Conservation (phyloP, 345 rosid species). For the Murraya koenigii region DNA sequence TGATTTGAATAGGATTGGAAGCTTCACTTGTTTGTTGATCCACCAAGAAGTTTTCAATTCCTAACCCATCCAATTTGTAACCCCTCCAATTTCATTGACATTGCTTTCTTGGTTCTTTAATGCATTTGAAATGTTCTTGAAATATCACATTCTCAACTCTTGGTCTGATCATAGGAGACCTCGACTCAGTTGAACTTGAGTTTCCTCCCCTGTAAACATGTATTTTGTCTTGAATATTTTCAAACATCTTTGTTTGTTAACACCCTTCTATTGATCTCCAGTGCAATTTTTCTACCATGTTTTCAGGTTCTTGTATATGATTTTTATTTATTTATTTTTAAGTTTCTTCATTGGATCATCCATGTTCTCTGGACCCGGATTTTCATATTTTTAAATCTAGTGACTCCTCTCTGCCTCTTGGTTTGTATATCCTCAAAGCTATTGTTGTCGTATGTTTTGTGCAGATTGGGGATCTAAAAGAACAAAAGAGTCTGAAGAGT, state of each 20-base stretch:
- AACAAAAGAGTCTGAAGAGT: conserved; percentile 13
- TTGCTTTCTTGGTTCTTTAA: neutral
- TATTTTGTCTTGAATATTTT: neutral
- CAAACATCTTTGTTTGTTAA: neutral
- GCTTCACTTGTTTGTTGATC: conserved; percentile 49
- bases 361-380: neutral
- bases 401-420: neutral
- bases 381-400: neutral
- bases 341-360: neutral
- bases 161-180: conserved; percentile 1
- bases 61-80: conserved; percentile 7
- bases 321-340: neutral
- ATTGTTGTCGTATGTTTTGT: conserved; percentile 15
- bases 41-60: conserved; percentile 29
- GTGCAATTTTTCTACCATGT: neutral
- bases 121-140: conserved; percentile 9
- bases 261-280: neutral
- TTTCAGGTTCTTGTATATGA: neutral
- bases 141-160: neutral
- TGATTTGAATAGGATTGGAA: conserved; percentile 41
- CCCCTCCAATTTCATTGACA: neutral
- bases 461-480: conserved; percentile 22
- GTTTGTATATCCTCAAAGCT: neutral
- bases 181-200: conserved; percentile 18
- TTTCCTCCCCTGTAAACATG: neutral